Evolutionary conservation across 129 eudicot species (phyloP), one percentile per base, ranked within the genome.

Genomic region (Arctium lappa): DNA sequence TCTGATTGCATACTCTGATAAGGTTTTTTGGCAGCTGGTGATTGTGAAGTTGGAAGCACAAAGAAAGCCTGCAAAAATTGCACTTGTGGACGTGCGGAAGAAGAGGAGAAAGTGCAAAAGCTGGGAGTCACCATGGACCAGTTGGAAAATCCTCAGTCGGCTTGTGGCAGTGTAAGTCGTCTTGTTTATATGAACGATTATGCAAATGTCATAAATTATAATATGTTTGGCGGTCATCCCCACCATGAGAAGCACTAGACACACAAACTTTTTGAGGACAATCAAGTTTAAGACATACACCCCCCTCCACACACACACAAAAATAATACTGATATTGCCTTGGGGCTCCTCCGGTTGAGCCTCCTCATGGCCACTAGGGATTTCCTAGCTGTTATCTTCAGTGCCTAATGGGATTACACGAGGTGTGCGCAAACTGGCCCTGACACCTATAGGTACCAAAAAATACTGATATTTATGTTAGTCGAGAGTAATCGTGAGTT

Each of bases 51-150:
- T 83, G 93, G 97, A 77, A 90, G 84, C 79, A 91, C 98, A 22
- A 87, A 89, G 85, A 94, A 94, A 88, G 97, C 98, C 65, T 94
- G 98, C 92, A 94, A 91, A 86, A 94, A 94, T 37, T 94, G 98
- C 87, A 77, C 86, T 16, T 94, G 98, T 81, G 98, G 98, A 79
- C 88, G 98, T 73, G 98, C 98, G 18, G 98, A 91, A 86, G 93
- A 75, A 80, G 98, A 94, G 84, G 91, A 88, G 71, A 91, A 94
- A 81, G 97, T 91, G 65, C 80, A 77, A 77, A 91, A 92, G 87
- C 81, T 94, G 69, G 98, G 92, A 80, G 81, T 85, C 10, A 92
- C 97, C 16, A 81, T 86, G 90, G 98, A 94, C 27, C 97, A 90
- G 79, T 81, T 94, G 77, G 78, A 89, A 11, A 94, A 92, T 84